Base-by-base conservation (phyloP, 768 basidiomycete genomes). In the Auriscalpium microsporum region DNA sequence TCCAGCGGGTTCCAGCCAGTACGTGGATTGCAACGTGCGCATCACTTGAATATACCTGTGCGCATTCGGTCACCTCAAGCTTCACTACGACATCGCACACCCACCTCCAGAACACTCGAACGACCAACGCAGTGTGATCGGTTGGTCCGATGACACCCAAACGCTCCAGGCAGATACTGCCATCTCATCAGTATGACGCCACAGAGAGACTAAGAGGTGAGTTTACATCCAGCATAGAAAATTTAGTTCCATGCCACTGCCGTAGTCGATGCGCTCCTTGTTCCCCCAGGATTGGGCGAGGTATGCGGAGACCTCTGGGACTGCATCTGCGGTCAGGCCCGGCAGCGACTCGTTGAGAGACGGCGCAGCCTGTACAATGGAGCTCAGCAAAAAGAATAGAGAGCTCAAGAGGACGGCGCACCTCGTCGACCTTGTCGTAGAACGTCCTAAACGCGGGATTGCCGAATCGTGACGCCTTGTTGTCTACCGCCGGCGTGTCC, bases 211-310 rank as follows among this genome's bases (percentile, higher is more conserved):
- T 57, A 33, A 35, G 45, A 23, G 8, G 1, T 48, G 7, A 2
- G 74, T 91, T 61, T 67, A 96, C 94, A 98, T 66, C 94, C 94
- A 97, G 64, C 94, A 97, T 3, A 98, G 57, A 65, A 97, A 99
- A 70, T 97, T 95, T 45, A 98, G 77, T 66, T 99, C 96, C 95
- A 98, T 98, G 13, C 96, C 96, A 63, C 94, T 96, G n/a, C 96
- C 96, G 70, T 99, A 99, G 70, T 99, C 96, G 53, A 99, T 93
- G 9, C 96, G 76, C 48, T 86, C 81, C 33, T 87, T 75, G 68
- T 89, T 96, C 0, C 96, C 96, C 94, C 94, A 98, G 14, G 85
- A 72, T 65, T 94, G 90, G 38, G 75, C 72, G 64, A 98, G 87
- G 67, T 98, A 99, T 0, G 74, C 76, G 2, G 84, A 79, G 4